phyloP scores from a whole-genome alignment of 2,329 filamentous ascomycete genomes.

The Fusarium coffeatum region DNA sequence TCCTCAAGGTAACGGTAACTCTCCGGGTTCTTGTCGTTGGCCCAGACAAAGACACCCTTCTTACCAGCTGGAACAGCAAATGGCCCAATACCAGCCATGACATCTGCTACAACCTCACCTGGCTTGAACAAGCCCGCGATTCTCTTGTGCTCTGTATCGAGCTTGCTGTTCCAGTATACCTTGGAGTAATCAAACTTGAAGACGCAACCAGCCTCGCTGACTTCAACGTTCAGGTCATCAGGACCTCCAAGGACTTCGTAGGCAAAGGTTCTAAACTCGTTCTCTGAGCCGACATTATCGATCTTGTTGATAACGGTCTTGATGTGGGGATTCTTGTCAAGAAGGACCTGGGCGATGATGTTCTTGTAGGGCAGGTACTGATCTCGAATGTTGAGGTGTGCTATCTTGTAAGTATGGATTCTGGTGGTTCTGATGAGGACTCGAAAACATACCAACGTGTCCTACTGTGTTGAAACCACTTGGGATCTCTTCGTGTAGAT shows the following conservation, averaged over 20 bases:
- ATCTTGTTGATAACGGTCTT: constrained; percentile 96
- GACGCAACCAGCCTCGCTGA: constrained; percentile 84
- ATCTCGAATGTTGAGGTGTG: constrained; percentile 89
- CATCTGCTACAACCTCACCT: constrained; percentile 91
- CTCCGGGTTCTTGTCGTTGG: constrained; percentile 96
- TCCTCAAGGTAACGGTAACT: constrained; percentile 78
- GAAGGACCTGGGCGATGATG: constrained; percentile 84
- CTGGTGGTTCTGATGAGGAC: not conserved
- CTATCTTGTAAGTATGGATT: constrained; percentile 54
- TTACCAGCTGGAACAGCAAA: constrained; percentile 94
- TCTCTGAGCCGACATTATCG: constrained; percentile 86
- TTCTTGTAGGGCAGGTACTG: constrained; percentile 87
- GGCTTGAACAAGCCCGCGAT: constrained; percentile 80
- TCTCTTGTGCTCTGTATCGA: constrained; percentile 89
- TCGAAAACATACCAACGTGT: constrained; percentile 74
- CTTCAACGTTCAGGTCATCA: constrained; percentile 84
- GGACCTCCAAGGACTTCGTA: constrained; percentile 90
- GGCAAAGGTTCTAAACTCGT: constrained; percentile 88
- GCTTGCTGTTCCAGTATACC: constrained; percentile 97
- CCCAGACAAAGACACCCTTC: constrained; percentile 92
- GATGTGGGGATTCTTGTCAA: constrained; percentile 88
- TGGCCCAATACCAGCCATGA: constrained; percentile 97
- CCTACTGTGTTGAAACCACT: constrained; percentile 89
- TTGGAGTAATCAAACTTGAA: constrained; percentile 95
- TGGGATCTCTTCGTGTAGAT: constrained; percentile 83